Percentiles rank a stretch among this genome's conserved stretches.
phyloP scores from a whole-genome alignment of 371 early-diverging fungal genomes.

The Rhizopus delemar region DNA sequence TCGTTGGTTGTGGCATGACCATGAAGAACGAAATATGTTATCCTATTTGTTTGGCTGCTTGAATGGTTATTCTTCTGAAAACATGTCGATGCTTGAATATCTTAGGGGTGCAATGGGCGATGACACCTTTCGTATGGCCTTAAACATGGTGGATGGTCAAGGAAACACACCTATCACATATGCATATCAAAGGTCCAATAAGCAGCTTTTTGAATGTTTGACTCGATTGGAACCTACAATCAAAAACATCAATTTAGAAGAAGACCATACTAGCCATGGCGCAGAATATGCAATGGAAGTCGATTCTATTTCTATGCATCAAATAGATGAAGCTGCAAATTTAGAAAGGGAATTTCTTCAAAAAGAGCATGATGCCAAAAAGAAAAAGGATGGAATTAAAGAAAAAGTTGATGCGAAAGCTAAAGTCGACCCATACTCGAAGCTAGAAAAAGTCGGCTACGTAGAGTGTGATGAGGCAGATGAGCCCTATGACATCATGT shows the following conservation, averaged over 20 bases:
- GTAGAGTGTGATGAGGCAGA: slow-evolving; percentile 36
- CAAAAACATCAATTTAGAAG: background rate
- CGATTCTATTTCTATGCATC: slow-evolving; percentile 21
- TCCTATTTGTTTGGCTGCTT: slow-evolving; percentile 32
- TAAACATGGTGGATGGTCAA: slow-evolving; percentile 23
- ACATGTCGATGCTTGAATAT: slow-evolving; percentile 34
- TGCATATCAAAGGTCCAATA: slow-evolving; percentile 22
- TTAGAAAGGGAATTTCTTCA: slow-evolving; percentile 43
- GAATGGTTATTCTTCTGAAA: slow-evolving; percentile 38
- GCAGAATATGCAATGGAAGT: slow-evolving; percentile 11
- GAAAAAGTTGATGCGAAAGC: slow-evolving; percentile 3
- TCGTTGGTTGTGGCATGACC: slow-evolving; percentile 40
- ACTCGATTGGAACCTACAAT: background rate
- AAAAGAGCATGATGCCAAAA: slow-evolving; percentile 22
- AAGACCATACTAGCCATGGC: slow-evolving; percentile 6
- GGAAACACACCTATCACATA: slow-evolving; percentile 26
- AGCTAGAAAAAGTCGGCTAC: slow-evolving; percentile 42
- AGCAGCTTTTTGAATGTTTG: slow-evolving; percentile 13
- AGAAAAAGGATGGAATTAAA: slow-evolving; percentile 12
- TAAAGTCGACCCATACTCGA: slow-evolving; percentile 40
- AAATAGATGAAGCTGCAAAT: slow-evolving; percentile 43
- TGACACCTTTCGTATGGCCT: slow-evolving; percentile 5
- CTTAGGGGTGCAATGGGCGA: slow-evolving; percentile 1
- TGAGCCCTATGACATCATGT: slow-evolving; percentile 45
- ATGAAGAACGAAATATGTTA: slow-evolving; percentile 36